Conservation (phyloP, 108 stramenopile genomes). For the Chaetoceros muelleri region DNA sequence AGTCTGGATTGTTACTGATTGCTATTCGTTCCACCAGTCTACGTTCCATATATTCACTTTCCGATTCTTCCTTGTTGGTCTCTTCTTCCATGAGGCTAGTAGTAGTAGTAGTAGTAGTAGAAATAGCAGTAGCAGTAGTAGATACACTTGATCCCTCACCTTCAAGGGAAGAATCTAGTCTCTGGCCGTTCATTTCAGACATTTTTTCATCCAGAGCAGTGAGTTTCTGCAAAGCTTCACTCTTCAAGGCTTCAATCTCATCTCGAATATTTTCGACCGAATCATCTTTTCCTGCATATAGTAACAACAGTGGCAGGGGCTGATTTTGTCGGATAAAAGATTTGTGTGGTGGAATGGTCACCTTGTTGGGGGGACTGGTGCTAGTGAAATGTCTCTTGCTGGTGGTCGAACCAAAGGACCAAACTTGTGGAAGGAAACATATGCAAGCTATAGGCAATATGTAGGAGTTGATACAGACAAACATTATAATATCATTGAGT, state of each 20-base stretch:
- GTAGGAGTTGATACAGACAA: no score
- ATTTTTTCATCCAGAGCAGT: constrained; percentile 34
- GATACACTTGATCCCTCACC: not conserved
- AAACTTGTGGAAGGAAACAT: no score
- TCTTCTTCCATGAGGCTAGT: not conserved
- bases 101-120: not conserved
- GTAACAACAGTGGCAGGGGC: no score
- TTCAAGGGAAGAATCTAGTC: no score
- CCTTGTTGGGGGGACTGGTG: no score
- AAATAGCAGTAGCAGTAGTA: not conserved
- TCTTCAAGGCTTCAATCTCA: constrained; percentile 49
- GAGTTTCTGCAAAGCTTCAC: constrained; percentile 48
- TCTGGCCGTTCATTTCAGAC: no score
- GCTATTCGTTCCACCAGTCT: constrained; percentile 15
- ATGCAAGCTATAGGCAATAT: no score
- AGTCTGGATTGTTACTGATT: constrained; percentile 4
- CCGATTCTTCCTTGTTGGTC: not conserved
- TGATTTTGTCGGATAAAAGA: no score
- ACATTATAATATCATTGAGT: no score
- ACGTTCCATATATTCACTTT: constrained; percentile 2
- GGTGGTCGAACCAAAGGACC: no score
- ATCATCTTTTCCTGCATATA: not conserved
- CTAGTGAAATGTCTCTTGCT: no score
- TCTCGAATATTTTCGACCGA: constrained; percentile 21
- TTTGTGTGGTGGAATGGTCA: no score